Evolutionary conservation across 2,329 filamentous ascomycete genomes (phyloP).

Genomic region (Zopfia rhizophila): DNA sequence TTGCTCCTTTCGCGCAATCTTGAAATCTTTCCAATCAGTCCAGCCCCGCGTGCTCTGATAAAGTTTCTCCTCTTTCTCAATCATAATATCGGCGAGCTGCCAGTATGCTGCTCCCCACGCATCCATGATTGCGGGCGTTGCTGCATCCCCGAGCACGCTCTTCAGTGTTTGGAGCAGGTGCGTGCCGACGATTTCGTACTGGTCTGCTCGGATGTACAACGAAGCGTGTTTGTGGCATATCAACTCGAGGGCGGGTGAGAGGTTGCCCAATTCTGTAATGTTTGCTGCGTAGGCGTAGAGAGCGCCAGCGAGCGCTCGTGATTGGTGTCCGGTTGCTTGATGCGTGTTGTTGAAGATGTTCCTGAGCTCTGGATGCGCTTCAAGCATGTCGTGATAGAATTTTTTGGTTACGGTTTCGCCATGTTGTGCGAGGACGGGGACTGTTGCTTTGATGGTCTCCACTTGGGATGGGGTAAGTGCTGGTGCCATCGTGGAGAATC

Average conservation of each 20-base stretch:
- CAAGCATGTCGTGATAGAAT: conserved; percentile 77
- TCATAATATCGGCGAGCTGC: conserved; percentile 78
- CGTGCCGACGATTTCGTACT: conserved; percentile 76
- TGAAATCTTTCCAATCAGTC: conserved; percentile 75
- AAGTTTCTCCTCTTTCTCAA: conserved; percentile 70
- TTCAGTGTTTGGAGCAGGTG: conserved; percentile 75
- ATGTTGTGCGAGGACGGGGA: conserved; percentile 74
- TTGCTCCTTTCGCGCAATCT: conserved; percentile 70
- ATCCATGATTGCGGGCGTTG: conserved; percentile 71
- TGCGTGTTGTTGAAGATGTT: conserved; percentile 78
- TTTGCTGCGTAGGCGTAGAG: conserved; percentile 77
- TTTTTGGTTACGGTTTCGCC: conserved; percentile 74
- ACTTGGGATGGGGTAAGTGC: conserved; percentile 70
- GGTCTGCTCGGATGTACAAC: conserved; percentile 72
- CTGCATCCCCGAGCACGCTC: conserved; percentile 71
- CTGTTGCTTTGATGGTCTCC: conserved; percentile 74
- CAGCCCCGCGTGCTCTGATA: conserved; percentile 71
- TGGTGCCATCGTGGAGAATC: conserved; percentile 37
- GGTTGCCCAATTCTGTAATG: conserved; percentile 73
- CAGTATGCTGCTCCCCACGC: conserved; percentile 79
- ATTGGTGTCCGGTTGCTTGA: conserved; percentile 74
- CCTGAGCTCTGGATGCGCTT: conserved; percentile 72
- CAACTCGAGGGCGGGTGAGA: conserved; percentile 69
- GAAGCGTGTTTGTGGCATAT: conserved; percentile 82
- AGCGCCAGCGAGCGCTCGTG: conserved; percentile 73